A percentile compares a stretch with the other conserved stretches of the same genome.
These are phyloP conservation scores for Teratosphaeria pseudoeucalypti DNA, from an alignment of 2,329 filamentous ascomycete genomes.

Conservation along the genomic window DNA sequence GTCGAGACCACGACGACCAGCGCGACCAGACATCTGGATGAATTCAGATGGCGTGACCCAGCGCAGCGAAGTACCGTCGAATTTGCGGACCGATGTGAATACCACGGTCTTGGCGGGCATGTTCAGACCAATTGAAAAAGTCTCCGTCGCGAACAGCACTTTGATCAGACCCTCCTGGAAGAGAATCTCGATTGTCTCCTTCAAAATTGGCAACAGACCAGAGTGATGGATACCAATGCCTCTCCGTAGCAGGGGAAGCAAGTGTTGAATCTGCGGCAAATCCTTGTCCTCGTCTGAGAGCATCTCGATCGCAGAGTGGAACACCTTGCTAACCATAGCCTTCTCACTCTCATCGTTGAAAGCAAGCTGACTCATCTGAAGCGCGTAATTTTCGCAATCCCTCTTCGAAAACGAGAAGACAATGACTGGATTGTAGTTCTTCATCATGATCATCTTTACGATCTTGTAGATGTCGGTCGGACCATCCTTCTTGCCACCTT, in stretches of 20 bases:
- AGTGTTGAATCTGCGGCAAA: conserved; percentile 80
- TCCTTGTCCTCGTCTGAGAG: conserved; percentile 83
- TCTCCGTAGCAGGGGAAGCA: conserved; percentile 76
- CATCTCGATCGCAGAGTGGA: conserved; percentile 83
- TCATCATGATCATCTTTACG: conserved; percentile 96
- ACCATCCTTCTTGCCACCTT: conserved; percentile 63
- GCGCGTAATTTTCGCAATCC: conserved; percentile 82
- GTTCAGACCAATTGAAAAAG: conserved; percentile 95
- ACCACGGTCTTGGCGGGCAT: conserved; percentile 99
- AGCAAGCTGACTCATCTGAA: conserved; percentile 74
- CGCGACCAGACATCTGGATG: conserved; percentile 96
- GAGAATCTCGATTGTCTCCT: conserved; percentile 96
- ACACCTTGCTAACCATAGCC: conserved; percentile 86
- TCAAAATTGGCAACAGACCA: conserved; percentile 85
- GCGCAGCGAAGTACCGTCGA: conserved; percentile 69
- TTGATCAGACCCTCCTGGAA: conserved; percentile 98
- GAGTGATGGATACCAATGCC: conserved; percentile 98
- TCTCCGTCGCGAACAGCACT: conserved; percentile 94
- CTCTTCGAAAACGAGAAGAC: conserved; percentile 99
- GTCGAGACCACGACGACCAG: conserved; percentile 91
- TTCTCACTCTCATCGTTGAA: conserved; percentile 98
- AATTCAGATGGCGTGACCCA: conserved; percentile 93
- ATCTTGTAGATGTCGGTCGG: conserved; percentile 90
- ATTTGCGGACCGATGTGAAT: conserved; percentile 95
- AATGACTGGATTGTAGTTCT: conserved; percentile 94